These are phyloP conservation scores for Usnea hakonensis DNA, from an alignment of 495 filamentous ascomycete genomes.

Conservation along the genomic window DNA sequence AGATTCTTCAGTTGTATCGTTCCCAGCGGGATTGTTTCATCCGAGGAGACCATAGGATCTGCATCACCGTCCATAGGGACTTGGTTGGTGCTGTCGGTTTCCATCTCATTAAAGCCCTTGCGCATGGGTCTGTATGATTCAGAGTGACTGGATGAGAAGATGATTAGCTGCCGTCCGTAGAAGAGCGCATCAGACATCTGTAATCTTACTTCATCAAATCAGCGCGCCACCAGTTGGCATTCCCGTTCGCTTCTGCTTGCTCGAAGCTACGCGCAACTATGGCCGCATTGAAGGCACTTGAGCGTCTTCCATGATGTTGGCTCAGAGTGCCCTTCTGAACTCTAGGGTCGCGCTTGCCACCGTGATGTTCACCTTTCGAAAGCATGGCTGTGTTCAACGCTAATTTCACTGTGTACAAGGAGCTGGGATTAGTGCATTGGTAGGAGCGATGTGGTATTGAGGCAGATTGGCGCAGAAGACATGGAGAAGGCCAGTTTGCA, in stretches of 20 bases:
- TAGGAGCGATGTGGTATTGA: background rate
- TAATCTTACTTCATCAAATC: background rate
- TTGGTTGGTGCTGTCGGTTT: background rate
- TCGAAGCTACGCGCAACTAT: background rate
- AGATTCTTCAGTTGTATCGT: background rate
- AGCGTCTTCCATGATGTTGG: too few relatives aligned
- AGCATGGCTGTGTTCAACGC: background rate
- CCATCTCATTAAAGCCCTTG: background rate
- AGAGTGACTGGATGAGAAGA: background rate
- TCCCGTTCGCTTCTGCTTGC: background rate
- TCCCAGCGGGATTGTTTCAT: background rate
- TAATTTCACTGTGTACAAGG: background rate
- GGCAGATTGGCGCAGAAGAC: background rate
- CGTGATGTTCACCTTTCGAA: background rate
- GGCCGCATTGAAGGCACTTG: background rate
- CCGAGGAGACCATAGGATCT: background rate
- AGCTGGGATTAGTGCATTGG: background rate
- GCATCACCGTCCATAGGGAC: background rate
- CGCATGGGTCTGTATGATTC: background rate
- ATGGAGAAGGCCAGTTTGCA: background rate
- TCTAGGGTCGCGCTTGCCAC: background rate
- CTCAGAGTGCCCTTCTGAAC: background rate
- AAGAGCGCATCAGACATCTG: background rate
- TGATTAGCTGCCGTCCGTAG: background rate
- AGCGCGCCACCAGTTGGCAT: background rate